phyloP scores from a whole-genome alignment of 257 asterid species.

The Salvia hispanica region DNA sequence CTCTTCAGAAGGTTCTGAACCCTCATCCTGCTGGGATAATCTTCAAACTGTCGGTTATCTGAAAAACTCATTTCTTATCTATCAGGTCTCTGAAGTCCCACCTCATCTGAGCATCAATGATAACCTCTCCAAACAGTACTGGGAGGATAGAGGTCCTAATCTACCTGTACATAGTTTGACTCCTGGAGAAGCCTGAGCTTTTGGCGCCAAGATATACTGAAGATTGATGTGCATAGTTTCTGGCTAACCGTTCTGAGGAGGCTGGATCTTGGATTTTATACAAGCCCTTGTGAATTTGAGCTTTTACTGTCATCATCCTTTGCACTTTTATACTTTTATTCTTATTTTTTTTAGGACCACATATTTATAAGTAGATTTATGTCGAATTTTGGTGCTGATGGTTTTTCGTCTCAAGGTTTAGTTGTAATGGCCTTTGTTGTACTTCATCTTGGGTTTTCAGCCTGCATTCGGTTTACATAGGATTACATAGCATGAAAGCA shows the following conservation, averaged over 20 bases:
- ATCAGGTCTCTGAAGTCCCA: conserved; percentile 6
- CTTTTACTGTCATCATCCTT: not conserved
- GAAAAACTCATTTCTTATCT: not conserved
- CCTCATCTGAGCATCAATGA: conserved; percentile 6
- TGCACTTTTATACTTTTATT: conserved; percentile 10
- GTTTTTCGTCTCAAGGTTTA: conserved; percentile 8
- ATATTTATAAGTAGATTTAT: conserved; percentile 25
- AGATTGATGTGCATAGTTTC: conserved; percentile 30
- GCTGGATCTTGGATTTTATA: conserved; percentile 29
- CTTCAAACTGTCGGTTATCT: not conserved
- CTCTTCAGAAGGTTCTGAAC: not conserved
- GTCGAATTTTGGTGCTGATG: conserved; percentile 24
- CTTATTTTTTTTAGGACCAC: conserved; percentile 16
- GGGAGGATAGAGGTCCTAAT: conserved; percentile 24
- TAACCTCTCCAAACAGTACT: not conserved
- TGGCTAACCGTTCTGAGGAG: conserved; percentile 30
- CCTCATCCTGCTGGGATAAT: not conserved
- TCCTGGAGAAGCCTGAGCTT: conserved; percentile 25
- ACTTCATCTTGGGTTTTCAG: conserved; percentile 3
- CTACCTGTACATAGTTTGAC: conserved; percentile 34
- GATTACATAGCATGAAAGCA: not conserved
- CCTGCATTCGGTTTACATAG: not conserved
- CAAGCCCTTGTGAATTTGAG: conserved; percentile 20
- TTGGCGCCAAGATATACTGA: conserved; percentile 19
- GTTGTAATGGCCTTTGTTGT: conserved; percentile 16